Evolutionary conservation across 2,329 filamentous ascomycete species (phyloP).

Genomic region (Aspergillus novofumigatus): DNA sequence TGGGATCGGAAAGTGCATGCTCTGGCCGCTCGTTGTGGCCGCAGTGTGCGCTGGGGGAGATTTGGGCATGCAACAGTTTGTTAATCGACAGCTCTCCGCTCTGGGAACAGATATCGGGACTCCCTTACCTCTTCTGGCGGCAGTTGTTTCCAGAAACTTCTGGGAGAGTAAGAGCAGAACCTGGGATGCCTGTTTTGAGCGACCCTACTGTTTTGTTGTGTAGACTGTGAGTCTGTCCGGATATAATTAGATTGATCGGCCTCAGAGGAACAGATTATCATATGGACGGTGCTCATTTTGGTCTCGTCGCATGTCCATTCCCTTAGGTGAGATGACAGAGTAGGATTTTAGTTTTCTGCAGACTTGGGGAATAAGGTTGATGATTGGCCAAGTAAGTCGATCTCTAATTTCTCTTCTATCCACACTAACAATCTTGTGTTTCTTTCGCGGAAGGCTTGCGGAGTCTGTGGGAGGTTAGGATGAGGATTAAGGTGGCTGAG

Average conservation of each 20-base stretch:
- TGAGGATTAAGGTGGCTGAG: not conserved
- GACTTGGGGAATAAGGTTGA: not conserved
- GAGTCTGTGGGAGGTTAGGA: not conserved
- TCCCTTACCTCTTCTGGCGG: not conserved
- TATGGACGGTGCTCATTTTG: not conserved
- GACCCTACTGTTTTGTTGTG: slow-evolving; percentile 2
- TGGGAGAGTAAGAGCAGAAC: slow-evolving; percentile 1
- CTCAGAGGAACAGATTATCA: not conserved
- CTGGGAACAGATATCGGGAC: not conserved
- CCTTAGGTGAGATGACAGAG: not conserved
- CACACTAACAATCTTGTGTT: too few species aligned
- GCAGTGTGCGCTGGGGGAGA: not conserved
- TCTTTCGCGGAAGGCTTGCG: not conserved
- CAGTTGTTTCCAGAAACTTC: not conserved
- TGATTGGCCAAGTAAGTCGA: not conserved
- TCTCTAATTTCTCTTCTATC: not conserved
- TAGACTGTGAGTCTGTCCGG: not conserved
- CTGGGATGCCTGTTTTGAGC: slow-evolving; percentile 6
- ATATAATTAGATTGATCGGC: not conserved
- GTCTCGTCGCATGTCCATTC: too few species aligned
- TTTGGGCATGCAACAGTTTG: not conserved
- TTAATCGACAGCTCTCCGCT: not conserved
- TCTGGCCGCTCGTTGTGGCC: slow-evolving; percentile 6
- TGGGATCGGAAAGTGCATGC: slow-evolving; percentile 1
- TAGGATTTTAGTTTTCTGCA: not conserved